These are phyloP conservation scores for Beauveria rudraprayagi DNA, from an alignment of 2,329 filamentous ascomycete species.

Conservation along the genomic window DNA sequence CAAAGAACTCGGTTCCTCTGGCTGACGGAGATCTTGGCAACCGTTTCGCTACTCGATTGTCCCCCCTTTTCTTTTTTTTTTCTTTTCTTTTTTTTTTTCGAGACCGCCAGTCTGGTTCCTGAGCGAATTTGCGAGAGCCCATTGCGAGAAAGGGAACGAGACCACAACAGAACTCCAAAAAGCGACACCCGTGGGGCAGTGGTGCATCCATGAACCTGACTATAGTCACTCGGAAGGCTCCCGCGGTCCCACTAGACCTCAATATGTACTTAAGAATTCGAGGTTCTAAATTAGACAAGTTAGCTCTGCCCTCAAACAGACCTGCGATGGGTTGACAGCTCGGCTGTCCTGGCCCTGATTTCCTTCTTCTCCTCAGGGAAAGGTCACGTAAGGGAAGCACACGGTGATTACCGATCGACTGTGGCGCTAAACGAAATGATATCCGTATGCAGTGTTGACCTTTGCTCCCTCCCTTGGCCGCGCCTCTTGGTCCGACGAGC, in stretches of 20 bases:
- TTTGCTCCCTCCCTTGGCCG: neutral
- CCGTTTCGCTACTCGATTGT: neutral
- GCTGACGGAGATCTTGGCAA: neutral
- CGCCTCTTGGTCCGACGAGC: neutral
- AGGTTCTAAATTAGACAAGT: neutral
- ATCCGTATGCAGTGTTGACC: neutral
- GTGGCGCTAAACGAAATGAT: neutral
- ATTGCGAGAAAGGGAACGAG: neutral
- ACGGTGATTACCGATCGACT: slow-evolving; percentile 3
- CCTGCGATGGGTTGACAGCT: neutral
- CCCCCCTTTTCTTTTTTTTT: neutral
- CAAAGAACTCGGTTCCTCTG: neutral
- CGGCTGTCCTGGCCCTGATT: neutral
- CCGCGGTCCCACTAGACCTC: neutral
- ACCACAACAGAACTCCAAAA: too few relatives aligned
- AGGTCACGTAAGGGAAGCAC: neutral
- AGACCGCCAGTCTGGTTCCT: neutral
- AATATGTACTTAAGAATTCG: neutral
- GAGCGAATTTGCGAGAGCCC: neutral
- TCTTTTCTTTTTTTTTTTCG: too few relatives aligned
- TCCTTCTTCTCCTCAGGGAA: neutral
- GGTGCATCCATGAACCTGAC: neutral
- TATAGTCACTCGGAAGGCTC: slow-evolving; percentile 1
- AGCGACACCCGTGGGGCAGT: neutral
- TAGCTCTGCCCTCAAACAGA: neutral